Percentiles rank a stretch among this genome's conserved stretches.
These are phyloP conservation scores for Colletotrichum simmondsii DNA, from an alignment of 2,329 filamentous ascomycete genomes.

Conservation along the genomic window DNA sequence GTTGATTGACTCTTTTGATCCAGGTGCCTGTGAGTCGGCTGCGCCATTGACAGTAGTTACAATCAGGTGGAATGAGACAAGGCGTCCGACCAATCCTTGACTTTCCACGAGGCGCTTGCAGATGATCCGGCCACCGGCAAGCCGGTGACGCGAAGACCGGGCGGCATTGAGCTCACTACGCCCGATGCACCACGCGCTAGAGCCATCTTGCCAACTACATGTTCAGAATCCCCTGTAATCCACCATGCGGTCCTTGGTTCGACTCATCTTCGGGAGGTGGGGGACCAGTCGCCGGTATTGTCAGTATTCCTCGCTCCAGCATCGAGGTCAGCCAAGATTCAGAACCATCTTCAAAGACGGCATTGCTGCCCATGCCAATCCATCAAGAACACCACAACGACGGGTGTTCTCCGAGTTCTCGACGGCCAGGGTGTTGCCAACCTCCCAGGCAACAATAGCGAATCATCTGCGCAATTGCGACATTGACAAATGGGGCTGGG, in stretches of 20 bases:
- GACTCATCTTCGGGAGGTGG: background rate
- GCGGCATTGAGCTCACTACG: background rate
- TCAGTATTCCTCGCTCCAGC: background rate
- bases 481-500: background rate
- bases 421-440: background rate
- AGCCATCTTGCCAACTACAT: background rate
- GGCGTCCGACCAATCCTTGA: background rate
- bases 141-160: too few species aligned
- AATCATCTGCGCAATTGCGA: background rate
- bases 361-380: background rate
- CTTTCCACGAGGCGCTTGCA: background rate
- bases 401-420: background rate
- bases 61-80: background rate
- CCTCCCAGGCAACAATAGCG: background rate
- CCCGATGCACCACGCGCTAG: background rate
- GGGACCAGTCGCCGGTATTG: background rate
- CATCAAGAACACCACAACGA: background rate
- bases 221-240: background rate
- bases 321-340: background rate
- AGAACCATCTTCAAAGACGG: background rate
- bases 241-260: background rate
- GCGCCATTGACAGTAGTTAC: background rate
- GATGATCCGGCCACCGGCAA: background rate
- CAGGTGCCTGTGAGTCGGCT: background rate
- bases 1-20: background rate